Base-by-base conservation (phyloP, 768 basidiomycete genomes). In the Saitozyma sp. region DNA sequence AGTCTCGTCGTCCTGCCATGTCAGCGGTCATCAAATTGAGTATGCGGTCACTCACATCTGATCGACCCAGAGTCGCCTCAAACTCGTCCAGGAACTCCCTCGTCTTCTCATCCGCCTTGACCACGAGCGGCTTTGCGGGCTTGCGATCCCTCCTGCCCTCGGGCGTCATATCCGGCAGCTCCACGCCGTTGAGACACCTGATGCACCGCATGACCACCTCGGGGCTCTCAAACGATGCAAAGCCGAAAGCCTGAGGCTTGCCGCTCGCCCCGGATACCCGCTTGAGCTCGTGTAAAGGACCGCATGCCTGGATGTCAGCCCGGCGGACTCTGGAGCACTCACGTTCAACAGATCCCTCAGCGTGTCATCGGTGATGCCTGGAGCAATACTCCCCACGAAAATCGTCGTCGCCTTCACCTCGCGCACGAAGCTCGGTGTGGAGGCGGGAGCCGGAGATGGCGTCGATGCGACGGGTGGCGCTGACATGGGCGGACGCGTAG, bases 21-120 rank as follows among this genome's bases (percentile, higher is more conserved):
- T 58, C 56, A 68, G 66, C 50, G 16, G 8, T 10, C 17, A 58
- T 10, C 11, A 50, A 50, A n/a, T 49, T 8, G n/a, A 29, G 29
- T 29, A 29, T 29, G 29, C 29, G 29, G 29, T n/a, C 20, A 82
- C 89, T 78, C 73, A 94, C 94, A 77, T 91, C 90, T 8, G 88
- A 90, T 61, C 85, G 80, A 83, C 91, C 90, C 66, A 89, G 85
- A 70, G 89, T 87, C 16, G 87, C 83, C 56, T 87, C 84, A 77
- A 91, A 96, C 41, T 89, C 88, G 68, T 97, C 92, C 63, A 98
- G 79, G 70, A 94, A 91, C 9, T 85, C 83, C 55, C 87, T 87
- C 0, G 92, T 96, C 81, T 96, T 96, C 81, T 96, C 92, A 78
- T 99, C 96, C 61, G 91, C 92, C 82, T 95, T 97, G 65, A 97